Evolutionary conservation across 2,329 filamentous ascomycete species (phyloP).

Genomic region (Zymoseptoria crescenta): DNA sequence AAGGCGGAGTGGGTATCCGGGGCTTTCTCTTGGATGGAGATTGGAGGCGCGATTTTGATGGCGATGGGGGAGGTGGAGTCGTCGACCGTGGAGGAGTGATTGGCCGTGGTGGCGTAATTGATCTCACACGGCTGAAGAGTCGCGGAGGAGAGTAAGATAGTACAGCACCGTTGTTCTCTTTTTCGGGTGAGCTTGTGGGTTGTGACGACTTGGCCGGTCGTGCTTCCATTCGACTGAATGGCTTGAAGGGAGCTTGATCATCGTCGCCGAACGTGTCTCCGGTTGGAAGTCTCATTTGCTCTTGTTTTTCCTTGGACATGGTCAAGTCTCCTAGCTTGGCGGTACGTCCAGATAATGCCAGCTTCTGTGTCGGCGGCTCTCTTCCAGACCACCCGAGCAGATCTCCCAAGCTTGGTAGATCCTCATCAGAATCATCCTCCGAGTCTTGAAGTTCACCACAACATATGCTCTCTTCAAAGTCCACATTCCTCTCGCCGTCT

Average conservation of each 20-base stretch:
- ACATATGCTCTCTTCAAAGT: constrained; percentile 30
- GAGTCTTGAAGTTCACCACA: constrained; percentile 23
- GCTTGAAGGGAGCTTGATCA: neutral
- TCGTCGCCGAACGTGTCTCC: neutral
- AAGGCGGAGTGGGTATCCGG: constrained; percentile 47
- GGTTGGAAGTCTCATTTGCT: neutral
- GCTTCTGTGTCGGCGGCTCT: neutral
- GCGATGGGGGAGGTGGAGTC: constrained; percentile 35
- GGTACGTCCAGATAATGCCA: constrained; percentile 2
- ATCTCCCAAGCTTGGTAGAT: constrained; percentile 23
- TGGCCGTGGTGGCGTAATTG: constrained; percentile 9
- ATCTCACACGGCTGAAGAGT: constrained; percentile 4
- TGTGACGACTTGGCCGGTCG: neutral
- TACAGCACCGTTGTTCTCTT: constrained; percentile 22
- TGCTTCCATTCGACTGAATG: neutral
- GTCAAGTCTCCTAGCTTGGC: neutral
- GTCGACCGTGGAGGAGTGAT: constrained; percentile 13
- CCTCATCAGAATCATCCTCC: constrained; percentile 18
- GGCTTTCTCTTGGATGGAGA: constrained; percentile 42
- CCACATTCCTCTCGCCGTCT: constrained; percentile 4
- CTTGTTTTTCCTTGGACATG: neutral
- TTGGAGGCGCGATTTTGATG: constrained; percentile 35
- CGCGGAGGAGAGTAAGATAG: constrained; percentile 22
- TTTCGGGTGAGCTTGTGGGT: constrained; percentile 19
- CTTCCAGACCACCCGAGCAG: constrained; percentile 14